These are phyloP conservation scores for Cucumis cinereus DNA, from an alignment of 306 rosid species.

Conservation along the genomic window DNA sequence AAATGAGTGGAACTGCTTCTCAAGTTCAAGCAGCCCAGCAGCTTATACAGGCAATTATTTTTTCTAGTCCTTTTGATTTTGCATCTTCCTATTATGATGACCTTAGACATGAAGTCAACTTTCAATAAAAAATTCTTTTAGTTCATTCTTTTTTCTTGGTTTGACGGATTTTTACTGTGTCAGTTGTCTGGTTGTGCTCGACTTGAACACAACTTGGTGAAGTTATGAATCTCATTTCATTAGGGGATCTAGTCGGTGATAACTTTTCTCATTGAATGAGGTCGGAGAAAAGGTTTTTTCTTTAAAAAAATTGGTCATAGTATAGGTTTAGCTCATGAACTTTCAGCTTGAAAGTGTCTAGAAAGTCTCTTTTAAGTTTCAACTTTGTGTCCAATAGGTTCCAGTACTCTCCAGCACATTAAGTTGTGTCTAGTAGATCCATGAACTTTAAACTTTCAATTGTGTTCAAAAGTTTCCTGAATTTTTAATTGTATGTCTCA, in stretches of 20 bases:
- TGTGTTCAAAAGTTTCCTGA: no score
- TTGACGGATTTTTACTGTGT: background rate
- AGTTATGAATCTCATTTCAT: background rate
- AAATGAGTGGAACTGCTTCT: constrained; percentile 87
- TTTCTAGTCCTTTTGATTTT: constrained; percentile 6
- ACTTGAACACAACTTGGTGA: background rate
- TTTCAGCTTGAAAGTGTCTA: no score
- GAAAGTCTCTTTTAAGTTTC: no score
- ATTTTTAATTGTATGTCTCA: no score
- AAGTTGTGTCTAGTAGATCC: no score
- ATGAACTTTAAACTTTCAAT: no score
- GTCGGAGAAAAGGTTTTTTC: no score
- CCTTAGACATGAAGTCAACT: background rate
- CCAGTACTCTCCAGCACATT: no score
- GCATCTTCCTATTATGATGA: background rate
- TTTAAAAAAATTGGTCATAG: no score
- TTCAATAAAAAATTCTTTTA: background rate
- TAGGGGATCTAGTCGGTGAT: background rate
- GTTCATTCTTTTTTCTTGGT: background rate
- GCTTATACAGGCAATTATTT: constrained; percentile 65
- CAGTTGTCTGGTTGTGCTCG: background rate
- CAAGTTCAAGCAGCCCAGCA: constrained; percentile 96
- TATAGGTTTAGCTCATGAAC: no score
- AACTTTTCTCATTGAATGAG: background rate
- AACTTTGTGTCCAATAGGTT: no score